Evolutionary conservation across 805 yeast genomes (phyloP).

Genomic region (Schwanniomyces yamadae): DNA sequence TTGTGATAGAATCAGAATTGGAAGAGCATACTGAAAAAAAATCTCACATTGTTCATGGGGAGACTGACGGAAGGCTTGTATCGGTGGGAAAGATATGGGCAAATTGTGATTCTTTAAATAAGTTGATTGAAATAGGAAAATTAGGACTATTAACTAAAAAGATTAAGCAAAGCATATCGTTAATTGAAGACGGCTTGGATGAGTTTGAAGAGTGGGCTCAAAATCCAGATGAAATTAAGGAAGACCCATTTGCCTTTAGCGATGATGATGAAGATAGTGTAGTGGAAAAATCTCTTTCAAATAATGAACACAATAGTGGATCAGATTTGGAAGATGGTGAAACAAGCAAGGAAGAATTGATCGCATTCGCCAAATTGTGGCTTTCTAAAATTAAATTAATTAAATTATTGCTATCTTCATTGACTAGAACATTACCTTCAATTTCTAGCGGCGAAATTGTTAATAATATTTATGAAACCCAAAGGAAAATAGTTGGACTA

Average conservation of each 20-base stretch:
- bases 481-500: conserved; percentile 41
- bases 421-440: conserved; percentile 56
- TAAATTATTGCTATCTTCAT: conserved; percentile 56
- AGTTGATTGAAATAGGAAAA: conserved; percentile 48
- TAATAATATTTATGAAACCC: conserved; percentile 46
- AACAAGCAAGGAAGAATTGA: conserved; percentile 28
- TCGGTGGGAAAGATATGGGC: conserved; percentile 73
- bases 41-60: conserved; percentile 14
- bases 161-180: conserved; percentile 41
- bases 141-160: conserved; percentile 50
- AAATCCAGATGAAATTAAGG: conserved; percentile 48
- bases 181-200: conserved; percentile 61
- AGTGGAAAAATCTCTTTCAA: conserved; percentile 11
- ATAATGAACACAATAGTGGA: conserved; percentile 17
- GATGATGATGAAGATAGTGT: conserved; percentile 34
- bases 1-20: conserved; percentile 12
- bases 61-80: conserved; percentile 43
- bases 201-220: conserved; percentile 72
- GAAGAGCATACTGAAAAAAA: conserved; percentile 5
- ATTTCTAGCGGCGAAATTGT: conserved; percentile 41
- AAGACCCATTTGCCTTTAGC: conserved; percentile 50
- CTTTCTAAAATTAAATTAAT: conserved; percentile 52
- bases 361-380: conserved; percentile 49
- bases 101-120: conserved; percentile 51
- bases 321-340: conserved; percentile 18